phyloP scores from a whole-genome alignment of 2,329 filamentous ascomycete genomes.

The Colletotrichum gigasporum region DNA sequence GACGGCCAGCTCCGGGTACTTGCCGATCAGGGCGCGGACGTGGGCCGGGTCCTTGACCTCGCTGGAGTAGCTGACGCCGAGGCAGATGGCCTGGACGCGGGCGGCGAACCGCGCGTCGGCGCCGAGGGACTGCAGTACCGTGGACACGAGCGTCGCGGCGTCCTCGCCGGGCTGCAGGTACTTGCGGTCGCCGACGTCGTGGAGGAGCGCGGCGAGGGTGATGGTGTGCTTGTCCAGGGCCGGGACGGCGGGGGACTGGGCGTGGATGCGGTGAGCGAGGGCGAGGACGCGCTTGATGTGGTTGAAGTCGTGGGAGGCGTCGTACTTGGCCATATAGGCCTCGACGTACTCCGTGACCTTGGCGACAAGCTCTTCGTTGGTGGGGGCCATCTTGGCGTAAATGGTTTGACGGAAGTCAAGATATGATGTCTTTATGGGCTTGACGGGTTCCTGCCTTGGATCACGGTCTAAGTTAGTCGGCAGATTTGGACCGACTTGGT shows the following conservation, averaged over 20 bases:
- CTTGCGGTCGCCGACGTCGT: slow-evolving; percentile 90
- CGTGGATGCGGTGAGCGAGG: slow-evolving; percentile 72
- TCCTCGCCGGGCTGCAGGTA: slow-evolving; percentile 71
- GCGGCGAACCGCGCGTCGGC: slow-evolving; percentile 66
- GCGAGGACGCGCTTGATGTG: slow-evolving; percentile 84
- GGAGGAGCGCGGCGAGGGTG: slow-evolving; percentile 78
- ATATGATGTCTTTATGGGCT: too few relatives aligned
- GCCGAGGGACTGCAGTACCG: slow-evolving; percentile 65
- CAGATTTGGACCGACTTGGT: too few relatives aligned
- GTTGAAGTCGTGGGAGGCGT: slow-evolving; percentile 87
- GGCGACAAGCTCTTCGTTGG: slow-evolving; percentile 58
- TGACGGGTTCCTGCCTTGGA: too few relatives aligned
- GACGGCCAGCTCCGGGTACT: slow-evolving; percentile 79
- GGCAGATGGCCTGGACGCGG: slow-evolving; percentile 76
- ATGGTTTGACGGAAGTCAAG: too few relatives aligned
- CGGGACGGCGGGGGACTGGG: slow-evolving; percentile 34
- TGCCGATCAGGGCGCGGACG: slow-evolving; percentile 68
- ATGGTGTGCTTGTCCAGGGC: slow-evolving; percentile 63
- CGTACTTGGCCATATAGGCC: slow-evolving; percentile 79
- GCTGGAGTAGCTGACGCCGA: slow-evolving; percentile 80
- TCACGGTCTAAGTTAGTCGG: too few relatives aligned
- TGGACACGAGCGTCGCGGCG: slow-evolving; percentile 62
- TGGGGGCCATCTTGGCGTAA: not conserved
- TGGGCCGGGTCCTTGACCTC: slow-evolving; percentile 73
- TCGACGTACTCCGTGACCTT: slow-evolving; percentile 70